Evolutionary conservation across 306 rosid genomes (phyloP).

Genomic region (Elaeagnus macrophylla): DNA sequence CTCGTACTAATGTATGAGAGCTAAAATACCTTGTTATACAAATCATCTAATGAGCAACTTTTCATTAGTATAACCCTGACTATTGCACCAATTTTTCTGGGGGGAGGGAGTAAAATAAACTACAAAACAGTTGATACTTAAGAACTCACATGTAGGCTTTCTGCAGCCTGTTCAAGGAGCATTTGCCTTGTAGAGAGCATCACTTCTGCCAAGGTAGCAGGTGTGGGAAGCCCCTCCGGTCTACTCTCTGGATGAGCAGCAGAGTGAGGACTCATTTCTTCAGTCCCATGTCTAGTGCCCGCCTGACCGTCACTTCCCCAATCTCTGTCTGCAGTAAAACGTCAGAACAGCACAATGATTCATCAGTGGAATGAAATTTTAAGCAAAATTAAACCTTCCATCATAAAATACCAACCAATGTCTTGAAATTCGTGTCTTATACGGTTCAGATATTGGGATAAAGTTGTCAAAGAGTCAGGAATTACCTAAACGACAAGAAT

Average conservation of each 20-base stretch:
- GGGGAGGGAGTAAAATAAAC: not conserved
- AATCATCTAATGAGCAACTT: too few relatives aligned
- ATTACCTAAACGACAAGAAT: constrained; percentile 53
- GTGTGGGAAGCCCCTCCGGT: constrained; percentile 55
- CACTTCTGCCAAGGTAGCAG: constrained; percentile 83
- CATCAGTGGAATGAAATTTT: constrained; percentile 12
- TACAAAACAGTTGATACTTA: constrained; percentile 1
- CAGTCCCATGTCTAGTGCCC: constrained; percentile 29
- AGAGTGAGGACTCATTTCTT: constrained; percentile 39
- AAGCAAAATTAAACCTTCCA: constrained; percentile 13
- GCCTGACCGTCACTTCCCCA: constrained; percentile 42
- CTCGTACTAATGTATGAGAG: too few relatives aligned
- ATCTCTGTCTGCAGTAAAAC: constrained; percentile 54
- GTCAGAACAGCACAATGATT: constrained; percentile 21
- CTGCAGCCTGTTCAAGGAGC: constrained; percentile 61
- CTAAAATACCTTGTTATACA: too few relatives aligned
- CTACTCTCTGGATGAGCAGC: constrained; percentile 30
- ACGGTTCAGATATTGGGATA: constrained; percentile 60
- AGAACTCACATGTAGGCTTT: constrained; percentile 61
- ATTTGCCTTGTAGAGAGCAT: constrained; percentile 65
- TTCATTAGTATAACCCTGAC: too few relatives aligned
- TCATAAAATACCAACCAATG: constrained; percentile 47
- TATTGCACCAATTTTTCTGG: too few relatives aligned
- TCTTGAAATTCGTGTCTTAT: constrained; percentile 59
- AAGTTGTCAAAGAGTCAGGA: constrained; percentile 89